phyloP scores from a whole-genome alignment of 2,329 filamentous ascomycete species.

The Phialemoniopsis sp. region DNA sequence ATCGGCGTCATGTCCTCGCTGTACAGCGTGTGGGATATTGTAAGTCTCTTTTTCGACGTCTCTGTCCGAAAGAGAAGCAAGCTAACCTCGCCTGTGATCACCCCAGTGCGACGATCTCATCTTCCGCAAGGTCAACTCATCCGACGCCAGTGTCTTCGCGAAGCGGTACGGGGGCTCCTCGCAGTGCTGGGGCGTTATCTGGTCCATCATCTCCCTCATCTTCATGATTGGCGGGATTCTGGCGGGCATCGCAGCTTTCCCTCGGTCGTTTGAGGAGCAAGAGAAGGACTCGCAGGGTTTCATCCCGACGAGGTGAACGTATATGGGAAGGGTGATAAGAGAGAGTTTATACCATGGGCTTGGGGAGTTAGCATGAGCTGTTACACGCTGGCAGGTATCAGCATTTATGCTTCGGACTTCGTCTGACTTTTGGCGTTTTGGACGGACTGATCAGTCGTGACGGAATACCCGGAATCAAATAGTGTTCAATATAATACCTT shows the following conservation, averaged over 20 bases:
- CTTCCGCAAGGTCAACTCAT: constrained; percentile 73
- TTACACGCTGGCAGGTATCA: too few relatives aligned
- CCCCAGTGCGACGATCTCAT: constrained; percentile 71
- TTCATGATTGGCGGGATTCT: constrained; percentile 73
- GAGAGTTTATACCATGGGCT: too few relatives aligned
- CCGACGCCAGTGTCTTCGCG: constrained; percentile 76
- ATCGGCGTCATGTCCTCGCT: constrained; percentile 79
- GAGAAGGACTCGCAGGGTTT: constrained; percentile 65
- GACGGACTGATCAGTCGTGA: too few relatives aligned
- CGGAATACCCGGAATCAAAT: too few relatives aligned
- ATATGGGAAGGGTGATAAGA: neutral
- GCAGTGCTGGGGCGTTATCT: constrained; percentile 77
- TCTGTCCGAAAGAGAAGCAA: neutral
- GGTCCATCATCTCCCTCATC: constrained; percentile 66
- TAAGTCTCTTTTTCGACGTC: constrained; percentile 23
- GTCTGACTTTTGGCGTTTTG: too few relatives aligned
- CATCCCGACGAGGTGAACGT: constrained; percentile 36
- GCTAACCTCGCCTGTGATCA: constrained; percentile 2
- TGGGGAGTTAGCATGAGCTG: too few relatives aligned
- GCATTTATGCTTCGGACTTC: too few relatives aligned
- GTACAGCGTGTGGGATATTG: constrained; percentile 81
- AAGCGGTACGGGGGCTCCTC: constrained; percentile 74
- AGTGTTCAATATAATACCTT: too few relatives aligned
- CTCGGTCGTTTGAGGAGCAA: constrained; percentile 64
- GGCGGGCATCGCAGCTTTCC: constrained; percentile 74